A percentile compares a stretch with the other conserved stretches of the same genome.
phyloP scores from a whole-genome alignment of 345 rosid genomes.

The Boechera retrofracta region DNA sequence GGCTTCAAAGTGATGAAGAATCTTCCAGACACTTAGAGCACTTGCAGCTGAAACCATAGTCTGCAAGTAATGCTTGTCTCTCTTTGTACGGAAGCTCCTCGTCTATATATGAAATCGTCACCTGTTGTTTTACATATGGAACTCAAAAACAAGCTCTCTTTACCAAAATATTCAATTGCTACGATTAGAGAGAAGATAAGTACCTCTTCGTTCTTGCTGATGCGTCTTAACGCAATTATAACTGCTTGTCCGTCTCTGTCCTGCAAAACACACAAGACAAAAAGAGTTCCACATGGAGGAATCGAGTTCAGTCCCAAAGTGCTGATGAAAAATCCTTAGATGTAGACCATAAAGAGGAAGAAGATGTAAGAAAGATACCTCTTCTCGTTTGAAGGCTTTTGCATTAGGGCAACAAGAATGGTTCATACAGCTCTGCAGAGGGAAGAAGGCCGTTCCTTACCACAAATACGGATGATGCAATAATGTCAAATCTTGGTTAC shows the following conservation, averaged over 20 bases:
- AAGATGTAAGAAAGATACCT: constrained; percentile 53
- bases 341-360: not conserved
- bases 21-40: constrained; percentile 70
- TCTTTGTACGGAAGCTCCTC: constrained; percentile 74
- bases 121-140: constrained; percentile 45
- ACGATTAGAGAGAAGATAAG: constrained; percentile 9
- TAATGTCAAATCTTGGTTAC: constrained; percentile 9
- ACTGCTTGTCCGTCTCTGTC: constrained; percentile 92
- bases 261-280: constrained; percentile 46
- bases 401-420: constrained; percentile 92
- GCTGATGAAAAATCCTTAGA: constrained; percentile 9
- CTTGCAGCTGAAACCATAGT: constrained; percentile 83
- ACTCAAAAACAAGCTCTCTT: not conserved
- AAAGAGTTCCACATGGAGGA: constrained; percentile 1
- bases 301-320: not conserved
- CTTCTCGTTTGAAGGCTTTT: constrained; percentile 94
- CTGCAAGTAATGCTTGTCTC: constrained; percentile 72
- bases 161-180: not conserved
- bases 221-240: constrained; percentile 61
- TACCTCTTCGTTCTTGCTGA: constrained; percentile 84
- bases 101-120: constrained; percentile 82
- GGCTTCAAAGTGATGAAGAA: constrained; percentile 17
- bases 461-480: constrained; percentile 23
- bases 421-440: constrained; percentile 93
- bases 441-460: constrained; percentile 92